Base-by-base conservation (phyloP, 768 basidiomycete genomes). In the Atractiella rhizophila region DNA sequence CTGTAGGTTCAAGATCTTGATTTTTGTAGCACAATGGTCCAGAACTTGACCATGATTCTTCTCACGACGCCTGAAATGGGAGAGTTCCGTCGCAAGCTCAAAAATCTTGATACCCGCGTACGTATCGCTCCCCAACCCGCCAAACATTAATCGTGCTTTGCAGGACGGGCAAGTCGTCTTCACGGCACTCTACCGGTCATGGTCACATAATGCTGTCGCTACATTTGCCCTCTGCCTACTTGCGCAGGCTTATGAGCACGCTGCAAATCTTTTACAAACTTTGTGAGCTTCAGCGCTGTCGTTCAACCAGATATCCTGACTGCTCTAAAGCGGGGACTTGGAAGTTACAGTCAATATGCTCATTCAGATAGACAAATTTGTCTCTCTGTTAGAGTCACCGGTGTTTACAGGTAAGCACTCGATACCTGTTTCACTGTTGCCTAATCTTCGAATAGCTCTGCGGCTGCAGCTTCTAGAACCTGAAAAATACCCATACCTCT, bases 221-320 rank as follows among this genome's bases (percentile, higher is more conserved):
- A 83, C 83, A 1, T 91, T 98, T 56, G 83, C 91, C 1, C 66
- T 98, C 5, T 98, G 91, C 57, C 66, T 98, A 23, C 66, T 98
- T 20, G 91, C 91, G 5, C 91, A 98, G 57, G 88, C 91, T 3
- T 98, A 98, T 51, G 91, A 98, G 57, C 91, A 98, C 59, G 91
- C 88, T 1, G 88, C 83, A 18, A 94, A 86, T 57, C 67, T 98
- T 4, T 65, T 98, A 15, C 75, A 81, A 46, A 96, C 91, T 45
- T 94, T 98, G 88, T 85, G 56, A 44, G 73, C 57, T 19, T 25
- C 9, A 10, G 35, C 46, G 58, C 54, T 18, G 19, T n/a, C n/a
- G n/a, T n/a, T n/a, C n/a, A 37, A 53, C 32, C 9, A n/a, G 18
- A 0, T 19, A 1, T 15, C 10, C 1, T 32, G 8, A 2, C 18